These are phyloP conservation scores for Casuarina equisetifolia DNA, from an alignment of 306 rosid species.

Conservation along the genomic window DNA sequence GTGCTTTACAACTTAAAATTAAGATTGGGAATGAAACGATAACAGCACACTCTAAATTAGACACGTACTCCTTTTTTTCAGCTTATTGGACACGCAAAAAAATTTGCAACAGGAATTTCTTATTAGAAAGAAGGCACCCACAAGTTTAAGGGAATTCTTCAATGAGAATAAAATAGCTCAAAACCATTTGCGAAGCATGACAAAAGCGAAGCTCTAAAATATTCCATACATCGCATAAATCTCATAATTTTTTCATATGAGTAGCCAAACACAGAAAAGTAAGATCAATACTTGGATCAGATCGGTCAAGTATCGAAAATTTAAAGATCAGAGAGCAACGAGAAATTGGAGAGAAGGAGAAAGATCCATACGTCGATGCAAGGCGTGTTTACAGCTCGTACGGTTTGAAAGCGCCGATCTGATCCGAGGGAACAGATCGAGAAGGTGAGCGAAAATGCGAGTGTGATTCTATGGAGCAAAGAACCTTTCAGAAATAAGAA, in stretches of 20 bases:
- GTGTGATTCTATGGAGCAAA: neutral
- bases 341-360: neutral
- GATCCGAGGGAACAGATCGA: neutral
- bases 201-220: neutral
- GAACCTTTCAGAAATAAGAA: neutral
- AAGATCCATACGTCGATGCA: neutral
- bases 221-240: neutral
- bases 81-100: neutral
- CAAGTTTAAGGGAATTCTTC: neutral
- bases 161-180: neutral
- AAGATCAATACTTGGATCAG: neutral
- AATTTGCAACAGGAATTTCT: neutral
- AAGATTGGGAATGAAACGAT: neutral
- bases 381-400: slow-evolving; percentile 5
- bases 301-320: neutral
- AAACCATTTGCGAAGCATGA: neutral
- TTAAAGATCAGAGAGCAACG: neutral
- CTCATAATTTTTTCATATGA: neutral
- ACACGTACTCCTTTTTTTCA: neutral
- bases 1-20: neutral
- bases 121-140: neutral
- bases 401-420: neutral
- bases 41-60: neutral
- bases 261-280: neutral
- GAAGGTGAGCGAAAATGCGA: slow-evolving; percentile 2